A percentile compares a stretch with the other conserved stretches of the same genome.
Conservation (phyloP, 371 early-diverging fungal genomes). For the Dinochytrium kinnereticum region DNA sequence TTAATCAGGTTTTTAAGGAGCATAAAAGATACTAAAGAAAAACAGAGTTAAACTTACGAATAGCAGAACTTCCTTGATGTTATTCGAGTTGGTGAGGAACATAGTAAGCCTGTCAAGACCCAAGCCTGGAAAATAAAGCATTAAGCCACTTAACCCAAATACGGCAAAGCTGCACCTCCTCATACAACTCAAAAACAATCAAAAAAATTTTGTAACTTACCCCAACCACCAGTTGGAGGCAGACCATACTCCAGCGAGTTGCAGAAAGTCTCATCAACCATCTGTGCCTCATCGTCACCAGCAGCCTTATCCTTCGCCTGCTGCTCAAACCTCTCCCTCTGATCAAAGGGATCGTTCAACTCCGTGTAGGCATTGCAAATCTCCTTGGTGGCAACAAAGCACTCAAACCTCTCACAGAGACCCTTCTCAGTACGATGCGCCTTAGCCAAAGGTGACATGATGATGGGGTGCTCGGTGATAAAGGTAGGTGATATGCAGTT, state of each 20-base stretch:
- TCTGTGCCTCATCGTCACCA: constrained; percentile 99
- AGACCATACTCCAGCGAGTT: constrained; percentile 98
- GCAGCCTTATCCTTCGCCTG: constrained; percentile 97
- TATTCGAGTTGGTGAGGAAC: constrained; percentile 99
- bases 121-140: constrained; percentile 73
- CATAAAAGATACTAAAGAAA: constrained; percentile 2
- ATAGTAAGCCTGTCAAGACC: constrained; percentile 99
- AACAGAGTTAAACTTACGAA: constrained; percentile 74
- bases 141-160: too few species aligned
- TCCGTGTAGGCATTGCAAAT: constrained; percentile 99
- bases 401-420: constrained; percentile 99
- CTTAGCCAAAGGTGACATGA: constrained; percentile 99
- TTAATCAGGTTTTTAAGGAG: neutral
- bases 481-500: constrained; percentile 97
- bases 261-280: constrained; percentile 98
- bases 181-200: neutral
- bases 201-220: constrained; percentile 24
- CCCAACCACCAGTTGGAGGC: constrained; percentile 90
- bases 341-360: constrained; percentile 97
- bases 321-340: constrained; percentile 95
- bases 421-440: constrained; percentile 91
- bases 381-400: constrained; percentile 99
- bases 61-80: constrained; percentile 97
- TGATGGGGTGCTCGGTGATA: constrained; percentile 97
- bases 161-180: neutral